These are phyloP conservation scores for Apophysomyces elegans DNA, from an alignment of 371 early-diverging fungal genomes.

Conservation along the genomic window DNA sequence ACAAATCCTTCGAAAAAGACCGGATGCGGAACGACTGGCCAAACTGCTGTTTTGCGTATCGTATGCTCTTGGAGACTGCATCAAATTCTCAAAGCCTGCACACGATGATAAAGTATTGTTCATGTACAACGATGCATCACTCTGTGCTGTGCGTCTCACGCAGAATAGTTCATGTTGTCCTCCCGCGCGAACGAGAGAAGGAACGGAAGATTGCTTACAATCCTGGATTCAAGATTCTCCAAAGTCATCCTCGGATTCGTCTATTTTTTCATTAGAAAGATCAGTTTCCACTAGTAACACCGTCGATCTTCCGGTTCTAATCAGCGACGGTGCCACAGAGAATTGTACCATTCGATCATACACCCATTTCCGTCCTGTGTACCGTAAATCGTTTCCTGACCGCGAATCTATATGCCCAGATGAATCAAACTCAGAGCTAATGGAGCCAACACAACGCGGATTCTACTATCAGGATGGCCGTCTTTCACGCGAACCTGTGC, in stretches of 20 bases:
- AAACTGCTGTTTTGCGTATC: conserved; percentile 50
- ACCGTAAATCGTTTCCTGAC: not conserved
- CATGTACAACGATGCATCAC: conserved; percentile 20
- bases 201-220: not conserved
- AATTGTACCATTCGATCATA: conserved; percentile 10
- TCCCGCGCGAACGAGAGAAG: conserved; percentile 13
- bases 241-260: not conserved
- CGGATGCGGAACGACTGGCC: conserved; percentile 43
- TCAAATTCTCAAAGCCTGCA: conserved; percentile 40
- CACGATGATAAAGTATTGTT: conserved; percentile 43
- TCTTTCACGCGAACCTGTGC: conserved; percentile 29
- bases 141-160: conserved; percentile 4
- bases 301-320: not conserved
- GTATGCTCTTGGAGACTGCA: conserved; percentile 47
- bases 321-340: conserved; percentile 9
- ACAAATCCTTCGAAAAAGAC: conserved; percentile 43
- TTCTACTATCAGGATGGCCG: conserved; percentile 43
- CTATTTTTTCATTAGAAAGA: not conserved
- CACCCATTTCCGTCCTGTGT: conserved; percentile 12
- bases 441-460: conserved; percentile 38
- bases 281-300: not conserved
- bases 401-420: not conserved
- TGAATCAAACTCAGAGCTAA: conserved; percentile 13
- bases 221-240: conserved; percentile 4
- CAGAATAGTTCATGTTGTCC: conserved; percentile 22